Evolutionary conservation across 192 early-diverging fungal species (phyloP).

Genomic region (Pilaira anomala): DNA sequence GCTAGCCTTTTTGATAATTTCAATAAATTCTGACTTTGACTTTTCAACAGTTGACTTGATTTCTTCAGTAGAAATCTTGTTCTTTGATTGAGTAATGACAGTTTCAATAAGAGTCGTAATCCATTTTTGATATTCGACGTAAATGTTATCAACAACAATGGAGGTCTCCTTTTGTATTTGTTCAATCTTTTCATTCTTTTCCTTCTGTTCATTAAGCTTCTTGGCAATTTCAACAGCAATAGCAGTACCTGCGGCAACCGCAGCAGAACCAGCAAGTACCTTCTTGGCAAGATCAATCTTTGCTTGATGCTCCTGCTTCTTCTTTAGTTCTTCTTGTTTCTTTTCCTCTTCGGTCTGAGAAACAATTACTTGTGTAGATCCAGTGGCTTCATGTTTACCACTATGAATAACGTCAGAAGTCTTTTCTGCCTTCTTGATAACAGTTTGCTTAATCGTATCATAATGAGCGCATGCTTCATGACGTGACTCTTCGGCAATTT

Average conservation of each 20-base stretch:
- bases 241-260: constrained; percentile 15
- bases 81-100: constrained; percentile 1
- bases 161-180: constrained; percentile 7
- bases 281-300: constrained; percentile 15
- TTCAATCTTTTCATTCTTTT: background rate
- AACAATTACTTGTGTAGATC: too few species aligned
- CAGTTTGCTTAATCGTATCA: background rate
- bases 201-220: constrained; percentile 11
- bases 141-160: constrained; percentile 8
- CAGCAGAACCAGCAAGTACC: constrained; percentile 16
- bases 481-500: constrained; percentile 6
- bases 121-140: constrained; percentile 14
- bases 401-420: constrained; percentile 1
- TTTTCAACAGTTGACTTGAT: constrained; percentile 8
- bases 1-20: constrained; percentile 11
- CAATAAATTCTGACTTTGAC: constrained; percentile 5
- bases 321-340: background rate
- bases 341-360: background rate
- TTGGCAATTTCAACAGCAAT: constrained; percentile 15
- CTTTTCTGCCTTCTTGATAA: constrained; percentile 4
- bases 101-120: constrained; percentile 5
- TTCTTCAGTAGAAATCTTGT: constrained; percentile 8
- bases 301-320: constrained; percentile 12
- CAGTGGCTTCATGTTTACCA: background rate
- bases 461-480: constrained; percentile 7